phyloP scores from a whole-genome alignment of 2,329 filamentous ascomycete species.

The Coniosporium tulheliwenetii region DNA sequence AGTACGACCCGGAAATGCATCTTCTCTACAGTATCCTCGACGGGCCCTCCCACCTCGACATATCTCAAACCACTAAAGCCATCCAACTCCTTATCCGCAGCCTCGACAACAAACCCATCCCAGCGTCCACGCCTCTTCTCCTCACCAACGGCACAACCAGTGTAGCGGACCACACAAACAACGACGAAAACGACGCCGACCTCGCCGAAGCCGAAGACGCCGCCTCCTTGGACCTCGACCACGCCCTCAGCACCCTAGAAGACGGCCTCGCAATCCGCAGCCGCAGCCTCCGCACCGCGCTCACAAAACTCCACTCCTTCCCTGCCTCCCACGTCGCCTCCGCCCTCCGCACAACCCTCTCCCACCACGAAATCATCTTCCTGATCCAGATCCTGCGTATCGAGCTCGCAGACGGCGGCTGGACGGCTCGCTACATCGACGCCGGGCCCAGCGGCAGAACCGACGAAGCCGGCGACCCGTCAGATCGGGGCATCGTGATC shows the following conservation, averaged over 20 bases:
- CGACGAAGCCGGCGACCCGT: slow-evolving; percentile 34
- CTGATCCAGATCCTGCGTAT: slow-evolving; percentile 58
- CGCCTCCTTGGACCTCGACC: slow-evolving; percentile 41
- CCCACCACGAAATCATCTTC: slow-evolving; percentile 52
- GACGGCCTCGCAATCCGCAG: slow-evolving; percentile 48
- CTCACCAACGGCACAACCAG: slow-evolving; percentile 13
- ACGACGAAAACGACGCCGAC: slow-evolving; percentile 11
- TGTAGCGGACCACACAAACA: slow-evolving; percentile 6
- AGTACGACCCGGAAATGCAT: slow-evolving; percentile 53
- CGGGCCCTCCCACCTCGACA: slow-evolving; percentile 44
- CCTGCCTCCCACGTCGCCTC: slow-evolving; percentile 44
- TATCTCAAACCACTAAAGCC: slow-evolving; percentile 50
- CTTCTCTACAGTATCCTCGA: slow-evolving; percentile 51
- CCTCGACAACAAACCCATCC: slow-evolving; percentile 33
- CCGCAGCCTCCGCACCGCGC: slow-evolving; percentile 49
- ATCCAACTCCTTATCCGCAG: slow-evolving; percentile 54
- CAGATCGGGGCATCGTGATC: slow-evolving; percentile 53
- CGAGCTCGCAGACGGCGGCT: slow-evolving; percentile 59
- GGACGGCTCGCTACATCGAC: slow-evolving; percentile 59
- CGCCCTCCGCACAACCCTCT: slow-evolving; percentile 47
- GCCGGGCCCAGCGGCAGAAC: slow-evolving; percentile 6
- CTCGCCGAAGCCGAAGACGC: slow-evolving; percentile 19
- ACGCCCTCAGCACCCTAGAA: slow-evolving; percentile 51
- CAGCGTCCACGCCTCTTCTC: slow-evolving; percentile 20
- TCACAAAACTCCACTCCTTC: slow-evolving; percentile 54